A percentile compares a stretch with the other conserved stretches of the same genome.
phyloP scores from a whole-genome alignment of 2,329 filamentous ascomycete genomes.

The Pyrenophora tritici-repentis region DNA sequence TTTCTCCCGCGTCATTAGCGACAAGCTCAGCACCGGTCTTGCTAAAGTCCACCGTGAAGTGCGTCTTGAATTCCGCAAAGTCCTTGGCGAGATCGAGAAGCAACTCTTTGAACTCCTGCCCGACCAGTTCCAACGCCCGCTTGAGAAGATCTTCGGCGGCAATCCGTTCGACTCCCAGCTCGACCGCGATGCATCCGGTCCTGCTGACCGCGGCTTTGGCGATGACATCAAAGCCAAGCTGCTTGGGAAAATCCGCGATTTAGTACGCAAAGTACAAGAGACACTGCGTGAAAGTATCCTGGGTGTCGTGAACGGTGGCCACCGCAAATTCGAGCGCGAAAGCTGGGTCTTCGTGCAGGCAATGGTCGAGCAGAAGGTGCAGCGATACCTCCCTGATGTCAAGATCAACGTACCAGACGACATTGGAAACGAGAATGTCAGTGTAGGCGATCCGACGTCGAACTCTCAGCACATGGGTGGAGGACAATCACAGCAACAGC shows the following conservation, averaged over 20 bases:
- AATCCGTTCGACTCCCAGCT: conserved; percentile 39
- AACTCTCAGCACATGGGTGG: conserved; percentile 17
- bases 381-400: conserved; percentile 36
- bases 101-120: conserved; percentile 37
- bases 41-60: conserved; percentile 39
- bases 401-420: conserved; percentile 38
- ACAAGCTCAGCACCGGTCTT: conserved; percentile 38
- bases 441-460: conserved; percentile 29
- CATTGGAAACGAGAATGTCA: conserved; percentile 39
- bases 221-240: conserved; percentile 38
- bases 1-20: conserved; percentile 36
- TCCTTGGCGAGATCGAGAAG: conserved; percentile 37
- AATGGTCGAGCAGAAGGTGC: conserved; percentile 40
- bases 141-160: conserved; percentile 37
- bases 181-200: conserved; percentile 30
- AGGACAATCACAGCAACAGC: conserved; percentile 12
- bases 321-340: conserved; percentile 37
- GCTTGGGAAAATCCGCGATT: conserved; percentile 31
- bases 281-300: conserved; percentile 37
- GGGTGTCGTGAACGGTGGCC: conserved; percentile 38
- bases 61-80: conserved; percentile 36
- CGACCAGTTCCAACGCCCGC: conserved; percentile 34
- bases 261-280: conserved; percentile 36
- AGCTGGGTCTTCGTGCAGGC: conserved; percentile 40
- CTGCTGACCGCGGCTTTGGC: conserved; percentile 33